These are phyloP conservation scores for Xylaria scruposa DNA, from an alignment of 495 filamentous ascomycete species.

Conservation along the genomic window DNA sequence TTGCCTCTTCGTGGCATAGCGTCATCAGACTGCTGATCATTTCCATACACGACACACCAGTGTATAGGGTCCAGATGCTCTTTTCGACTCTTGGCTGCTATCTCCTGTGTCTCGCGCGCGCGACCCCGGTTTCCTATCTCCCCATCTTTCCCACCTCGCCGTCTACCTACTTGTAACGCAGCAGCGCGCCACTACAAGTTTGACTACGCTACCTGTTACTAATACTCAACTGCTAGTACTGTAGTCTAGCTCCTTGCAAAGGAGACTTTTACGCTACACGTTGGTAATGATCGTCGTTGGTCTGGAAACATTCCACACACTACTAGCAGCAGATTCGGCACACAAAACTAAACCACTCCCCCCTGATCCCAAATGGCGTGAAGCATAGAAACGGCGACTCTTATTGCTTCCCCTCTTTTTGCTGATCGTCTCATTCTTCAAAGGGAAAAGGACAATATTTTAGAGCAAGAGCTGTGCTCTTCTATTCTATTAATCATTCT, in stretches of 20 bases:
- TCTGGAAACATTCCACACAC: constrained; percentile 31
- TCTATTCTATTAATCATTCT: constrained; percentile 5
- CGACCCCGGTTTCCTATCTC: constrained; percentile 24
- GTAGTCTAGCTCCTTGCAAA: constrained; percentile 6
- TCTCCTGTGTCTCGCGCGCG: constrained; percentile 20
- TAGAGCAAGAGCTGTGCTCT: constrained; percentile 12
- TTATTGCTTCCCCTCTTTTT: constrained; percentile 21
- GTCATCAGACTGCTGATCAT: constrained; percentile 46
- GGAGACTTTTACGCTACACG: constrained; percentile 13
- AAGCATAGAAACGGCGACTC: constrained; percentile 15
- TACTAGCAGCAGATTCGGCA: constrained; percentile 25
- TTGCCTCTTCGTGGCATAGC: constrained; percentile 39
- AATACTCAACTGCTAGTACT: constrained; percentile 10
- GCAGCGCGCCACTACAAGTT: background rate
- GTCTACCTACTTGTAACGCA: background rate
- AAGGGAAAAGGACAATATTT: background rate
- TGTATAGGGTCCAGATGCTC: constrained; percentile 27
- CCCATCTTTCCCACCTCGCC: constrained; percentile 14
- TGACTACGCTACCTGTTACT: background rate
- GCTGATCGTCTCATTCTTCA: constrained; percentile 8
- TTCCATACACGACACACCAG: constrained; percentile 38
- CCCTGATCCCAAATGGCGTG: constrained; percentile 17
- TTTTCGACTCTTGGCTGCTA: constrained; percentile 29
- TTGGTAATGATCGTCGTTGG: constrained; percentile 30
- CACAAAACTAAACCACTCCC: constrained; percentile 28